Base-by-base conservation (phyloP, 1,284 basidiomycete species). In the Trichosporon asahii region DNA sequence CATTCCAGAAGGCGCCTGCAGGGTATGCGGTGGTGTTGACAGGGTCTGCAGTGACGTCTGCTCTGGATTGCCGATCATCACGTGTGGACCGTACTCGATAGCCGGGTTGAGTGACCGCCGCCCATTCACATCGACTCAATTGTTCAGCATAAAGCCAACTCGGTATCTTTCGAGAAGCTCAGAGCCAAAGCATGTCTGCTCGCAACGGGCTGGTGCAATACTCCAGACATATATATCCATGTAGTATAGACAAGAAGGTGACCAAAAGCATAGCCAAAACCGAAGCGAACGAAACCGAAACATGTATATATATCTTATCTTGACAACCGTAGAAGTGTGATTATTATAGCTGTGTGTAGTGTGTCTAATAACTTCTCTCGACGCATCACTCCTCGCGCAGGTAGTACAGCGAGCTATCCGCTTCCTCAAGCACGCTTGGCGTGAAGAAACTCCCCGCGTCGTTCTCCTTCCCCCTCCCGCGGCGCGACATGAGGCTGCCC, bases 11-110 rank as follows among this genome's bases (percentile, higher is more conserved):
- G 35, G 14, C 35, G 35, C 35, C 35, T 37, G 35, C 35, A 27
- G 21, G 25, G 53, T 15, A 27, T 12, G 23, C 23, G 25, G 23
- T 15, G 29, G 27, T 31, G 29, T 15, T 18, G 27, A 31, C 27
- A 61, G 18, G 27, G 15, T 27, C 57, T 15, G n/a, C 57, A 61
- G 27, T 61, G 57, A 61, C 57, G 57, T 61, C 14, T 29, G 6
- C 12, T 12, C 14, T 78, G 64, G 70, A 77, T 74, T 64, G 49
- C 57, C 57, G 57, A 61, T 61, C 57, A 61, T 31, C 57, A 61
- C 57, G 57, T 61, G 57, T 44, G 18, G 18, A 8, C 40, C 12
- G 2, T 3, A 44, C 40, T n/a, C 40, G 40, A 6, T n/a, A 44
- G 40, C 40, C 40, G 40, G 40, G 11, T 11, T 11, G 37, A n/a